Evolutionary conservation across 176 grass and related monocot genomes (phyloP).

Genomic region (Otatea glauca): DNA sequence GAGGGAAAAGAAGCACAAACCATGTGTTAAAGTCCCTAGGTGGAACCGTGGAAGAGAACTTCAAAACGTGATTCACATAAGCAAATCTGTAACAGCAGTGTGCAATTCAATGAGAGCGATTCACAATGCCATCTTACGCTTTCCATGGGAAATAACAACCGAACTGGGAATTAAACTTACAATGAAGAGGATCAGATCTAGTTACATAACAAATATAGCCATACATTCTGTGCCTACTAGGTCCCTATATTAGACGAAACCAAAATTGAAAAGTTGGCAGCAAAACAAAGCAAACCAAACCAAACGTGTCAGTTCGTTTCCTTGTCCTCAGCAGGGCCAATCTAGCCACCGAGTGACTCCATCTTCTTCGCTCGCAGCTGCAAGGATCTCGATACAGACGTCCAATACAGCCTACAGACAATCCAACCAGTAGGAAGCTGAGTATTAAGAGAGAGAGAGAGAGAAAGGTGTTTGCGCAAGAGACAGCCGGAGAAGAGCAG

Average conservation of each 20-base stretch:
- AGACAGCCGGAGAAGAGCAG: not conserved
- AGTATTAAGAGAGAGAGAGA: not conserved
- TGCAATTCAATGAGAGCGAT: too few relatives aligned
- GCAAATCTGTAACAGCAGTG: not conserved
- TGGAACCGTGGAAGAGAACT: not conserved
- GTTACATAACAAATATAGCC: not conserved
- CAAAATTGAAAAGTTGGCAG: constrained; percentile 6
- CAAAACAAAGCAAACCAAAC: constrained; percentile 32
- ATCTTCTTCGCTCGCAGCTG: constrained; percentile 77
- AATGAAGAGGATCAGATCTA: constrained; percentile 40
- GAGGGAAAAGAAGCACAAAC: too few relatives aligned
- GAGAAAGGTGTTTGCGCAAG: not conserved
- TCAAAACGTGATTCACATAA: not conserved
- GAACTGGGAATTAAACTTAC: constrained; percentile 16
- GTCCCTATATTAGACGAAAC: constrained; percentile 9
- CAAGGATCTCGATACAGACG: constrained; percentile 77
- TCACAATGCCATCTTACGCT: not conserved
- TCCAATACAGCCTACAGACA: constrained; percentile 72
- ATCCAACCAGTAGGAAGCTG: not conserved
- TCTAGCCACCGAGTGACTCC: constrained; percentile 80
- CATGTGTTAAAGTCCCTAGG: not conserved
- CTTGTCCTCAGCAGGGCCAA: constrained; percentile 26
- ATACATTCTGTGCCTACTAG: constrained; percentile 20
- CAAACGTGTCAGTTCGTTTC: constrained; percentile 12
- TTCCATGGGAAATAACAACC: constrained; percentile 4